phyloP scores from a whole-genome alignment of 139 green algal species.

The Chlamydomonas urium region DNA sequence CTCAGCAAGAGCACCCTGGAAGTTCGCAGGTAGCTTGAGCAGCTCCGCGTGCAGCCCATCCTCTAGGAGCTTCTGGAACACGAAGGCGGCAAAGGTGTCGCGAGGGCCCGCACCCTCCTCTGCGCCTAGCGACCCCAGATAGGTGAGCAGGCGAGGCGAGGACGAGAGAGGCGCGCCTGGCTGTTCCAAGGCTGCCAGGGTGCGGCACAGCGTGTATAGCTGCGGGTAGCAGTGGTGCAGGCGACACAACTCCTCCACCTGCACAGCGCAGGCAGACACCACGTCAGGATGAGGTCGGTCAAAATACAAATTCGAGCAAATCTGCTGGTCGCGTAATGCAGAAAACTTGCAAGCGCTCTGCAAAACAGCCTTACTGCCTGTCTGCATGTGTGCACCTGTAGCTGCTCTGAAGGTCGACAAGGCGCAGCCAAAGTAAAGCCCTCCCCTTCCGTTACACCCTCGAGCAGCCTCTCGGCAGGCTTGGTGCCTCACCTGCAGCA shows the following conservation, averaged over 20 bases:
- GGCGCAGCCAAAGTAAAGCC: too few relatives aligned
- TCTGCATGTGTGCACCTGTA: too few relatives aligned
- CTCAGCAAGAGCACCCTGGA: slow-evolving; percentile 21
- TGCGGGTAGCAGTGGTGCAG: slow-evolving; percentile 38
- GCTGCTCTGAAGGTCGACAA: too few relatives aligned
- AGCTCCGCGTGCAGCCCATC: slow-evolving; percentile 31
- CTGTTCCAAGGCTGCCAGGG: slow-evolving; percentile 10
- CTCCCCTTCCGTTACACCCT: too few relatives aligned
- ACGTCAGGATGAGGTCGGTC: too few relatives aligned
- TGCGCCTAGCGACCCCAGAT: slow-evolving; percentile 24
- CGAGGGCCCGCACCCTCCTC: slow-evolving; percentile 16
- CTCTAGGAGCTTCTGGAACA: slow-evolving; percentile 23
- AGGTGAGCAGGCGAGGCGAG: slow-evolving; percentile 24
- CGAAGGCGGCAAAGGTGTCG: slow-evolving; percentile 25
- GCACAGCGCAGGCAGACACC: too few relatives aligned
- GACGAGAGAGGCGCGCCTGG: background rate
- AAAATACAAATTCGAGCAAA: too few relatives aligned
- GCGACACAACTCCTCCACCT: slow-evolving; percentile 32
- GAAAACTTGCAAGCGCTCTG: too few relatives aligned
- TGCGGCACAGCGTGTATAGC: slow-evolving; percentile 26
- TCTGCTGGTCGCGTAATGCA: too few relatives aligned
- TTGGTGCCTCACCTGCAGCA: too few relatives aligned
- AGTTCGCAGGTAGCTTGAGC: slow-evolving; percentile 26
- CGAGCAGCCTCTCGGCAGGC: too few relatives aligned
- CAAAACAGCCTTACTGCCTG: too few relatives aligned